Evolutionary conservation across 176 grass and related monocot genomes (phyloP), one percentile per base, ranked within the genome.

Genomic region (Calamus simplicifolius): DNA sequence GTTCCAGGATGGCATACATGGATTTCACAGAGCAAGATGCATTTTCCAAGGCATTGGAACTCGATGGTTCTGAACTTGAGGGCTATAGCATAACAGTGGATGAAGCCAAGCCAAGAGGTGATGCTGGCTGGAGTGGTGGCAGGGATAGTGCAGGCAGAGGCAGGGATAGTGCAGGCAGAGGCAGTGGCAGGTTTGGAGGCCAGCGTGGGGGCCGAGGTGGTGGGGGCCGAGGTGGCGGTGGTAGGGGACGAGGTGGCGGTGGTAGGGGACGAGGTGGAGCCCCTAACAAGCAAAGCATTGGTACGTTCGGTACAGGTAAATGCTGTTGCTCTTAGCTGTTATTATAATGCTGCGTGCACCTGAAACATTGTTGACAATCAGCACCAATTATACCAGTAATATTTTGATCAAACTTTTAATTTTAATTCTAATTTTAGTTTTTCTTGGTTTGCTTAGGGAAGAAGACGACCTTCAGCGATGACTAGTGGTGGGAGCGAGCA

Each of bases 1-100:
- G 56, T 27, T 78, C 30, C 75, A 97, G 92, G 51, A 85, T 90
- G 16, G 92, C 92, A 28, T 97, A 88, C 78, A 52, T 97, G 12
- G 92, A 97, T 76, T 88, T 97, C 4, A 48, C 29, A 1, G 87
- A 79, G 4, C 68, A 81, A 56, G 66, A 71, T 6, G 71, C 77
- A 3, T 69, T 82, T 7, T 74, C 58, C 3, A 79, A 88, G 62
- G 86, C 83, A 3, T 25, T 90, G 30, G 81, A 88, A 29, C 84
- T 90, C 12, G 80, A 55, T 61, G 92, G 83, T 16, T 69, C 83
- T 48, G 77, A 96, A 19, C 68, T 96, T 71, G 83, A 67, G 49
- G 63, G 63, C 16, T 66, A 52, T 16, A 29, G 2, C 12, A 10
- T 66, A n/a, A 51, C 23, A 18, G 63, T 66, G 25, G 63, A 66